These are phyloP conservation scores for Magnusiomyces clavatus DNA, from an alignment of 1,139 yeast species.

Conservation along the genomic window DNA sequence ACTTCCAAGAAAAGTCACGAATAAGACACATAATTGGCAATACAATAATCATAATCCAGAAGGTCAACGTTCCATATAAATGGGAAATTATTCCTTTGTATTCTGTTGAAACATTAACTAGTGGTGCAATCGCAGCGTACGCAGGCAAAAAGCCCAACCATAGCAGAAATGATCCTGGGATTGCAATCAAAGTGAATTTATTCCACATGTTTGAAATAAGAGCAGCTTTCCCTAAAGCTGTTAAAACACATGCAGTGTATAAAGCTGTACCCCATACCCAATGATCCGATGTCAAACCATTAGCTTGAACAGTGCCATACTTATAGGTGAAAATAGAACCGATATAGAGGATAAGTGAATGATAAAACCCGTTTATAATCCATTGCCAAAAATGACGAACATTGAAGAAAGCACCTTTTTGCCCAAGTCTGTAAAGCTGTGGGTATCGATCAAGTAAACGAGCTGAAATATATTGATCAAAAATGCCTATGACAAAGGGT, in stretches of 20 bases:
- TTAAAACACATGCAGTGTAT: constrained; percentile 79
- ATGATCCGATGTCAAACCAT: constrained; percentile 75
- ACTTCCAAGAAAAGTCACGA: constrained; percentile 92
- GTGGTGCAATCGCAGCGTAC: constrained; percentile 80
- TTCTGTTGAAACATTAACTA: constrained; percentile 73
- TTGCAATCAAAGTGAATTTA: constrained; percentile 80
- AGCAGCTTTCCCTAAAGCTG: constrained; percentile 93
- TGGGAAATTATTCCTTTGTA: constrained; percentile 72
- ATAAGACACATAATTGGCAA: constrained; percentile 70
- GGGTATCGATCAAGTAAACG: constrained; percentile 86
- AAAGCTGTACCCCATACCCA: constrained; percentile 96
- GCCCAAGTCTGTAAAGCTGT: constrained; percentile 85
- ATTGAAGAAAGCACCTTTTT: constrained; percentile 78
- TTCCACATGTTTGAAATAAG: constrained; percentile 92
- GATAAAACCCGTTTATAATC: constrained; percentile 92
- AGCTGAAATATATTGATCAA: constrained; percentile 93
- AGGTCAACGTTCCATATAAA: constrained; percentile 68
- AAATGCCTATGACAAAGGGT: constrained; percentile 92
- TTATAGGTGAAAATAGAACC: constrained; percentile 63
- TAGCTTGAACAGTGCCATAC: constrained; percentile 55
- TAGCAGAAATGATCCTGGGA: constrained; percentile 82
- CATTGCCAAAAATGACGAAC: constrained; percentile 95
- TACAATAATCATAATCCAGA: constrained; percentile 78
- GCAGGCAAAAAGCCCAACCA: constrained; percentile 88
- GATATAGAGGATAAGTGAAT: constrained; percentile 76